A percentile compares a stretch with the other conserved stretches of the same genome.
phyloP scores from a whole-genome alignment of 495 filamentous ascomycete species.

The Bombardia bombarda region DNA sequence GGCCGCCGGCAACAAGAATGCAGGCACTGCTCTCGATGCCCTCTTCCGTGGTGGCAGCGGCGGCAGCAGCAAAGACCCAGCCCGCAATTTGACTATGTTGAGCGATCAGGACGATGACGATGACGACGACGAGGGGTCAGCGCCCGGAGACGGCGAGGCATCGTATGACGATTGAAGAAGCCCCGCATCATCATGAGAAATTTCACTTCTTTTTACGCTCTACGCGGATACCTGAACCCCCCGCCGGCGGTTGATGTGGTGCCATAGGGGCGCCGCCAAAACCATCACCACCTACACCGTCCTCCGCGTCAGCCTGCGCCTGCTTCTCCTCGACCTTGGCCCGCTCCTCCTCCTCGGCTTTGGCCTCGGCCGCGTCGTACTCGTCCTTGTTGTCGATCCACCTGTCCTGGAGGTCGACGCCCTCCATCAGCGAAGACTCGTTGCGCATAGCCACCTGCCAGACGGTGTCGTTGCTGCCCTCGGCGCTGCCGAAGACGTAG shows the following conservation, averaged over 20 bases:
- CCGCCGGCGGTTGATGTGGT: too few species aligned
- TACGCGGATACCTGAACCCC: constrained; percentile 18
- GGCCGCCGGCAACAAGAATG: constrained; percentile 24
- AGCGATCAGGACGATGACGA: constrained; percentile 41
- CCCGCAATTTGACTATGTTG: constrained; percentile 34
- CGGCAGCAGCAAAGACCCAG: constrained; percentile 14
- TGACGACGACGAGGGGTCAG: constrained; percentile 41
- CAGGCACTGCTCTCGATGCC: constrained; percentile 28
- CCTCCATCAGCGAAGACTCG: constrained; percentile 68
- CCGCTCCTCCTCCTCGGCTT: constrained; percentile 58
- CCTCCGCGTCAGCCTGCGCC: constrained; percentile 23
- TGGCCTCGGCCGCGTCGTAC: constrained; percentile 72
- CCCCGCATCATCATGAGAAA: background rate
- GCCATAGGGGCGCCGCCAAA: too few species aligned
- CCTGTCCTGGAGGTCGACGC: constrained; percentile 83
- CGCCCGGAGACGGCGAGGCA: constrained; percentile 41
- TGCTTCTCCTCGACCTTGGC: constrained; percentile 28
- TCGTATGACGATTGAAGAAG: constrained; percentile 13
- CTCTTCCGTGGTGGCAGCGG: constrained; percentile 28
- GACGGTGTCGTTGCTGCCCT: constrained; percentile 86
- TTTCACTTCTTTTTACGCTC: constrained; percentile 21
- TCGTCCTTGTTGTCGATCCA: constrained; percentile 88
- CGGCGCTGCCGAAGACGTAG: constrained; percentile 84
- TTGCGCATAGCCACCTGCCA: constrained; percentile 95
- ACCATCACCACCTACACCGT: constrained; percentile 10